Evolutionary conservation across 306 rosid species (phyloP), one percentile per base, ranked within the genome.

Genomic region (Corylus heterophylla): DNA sequence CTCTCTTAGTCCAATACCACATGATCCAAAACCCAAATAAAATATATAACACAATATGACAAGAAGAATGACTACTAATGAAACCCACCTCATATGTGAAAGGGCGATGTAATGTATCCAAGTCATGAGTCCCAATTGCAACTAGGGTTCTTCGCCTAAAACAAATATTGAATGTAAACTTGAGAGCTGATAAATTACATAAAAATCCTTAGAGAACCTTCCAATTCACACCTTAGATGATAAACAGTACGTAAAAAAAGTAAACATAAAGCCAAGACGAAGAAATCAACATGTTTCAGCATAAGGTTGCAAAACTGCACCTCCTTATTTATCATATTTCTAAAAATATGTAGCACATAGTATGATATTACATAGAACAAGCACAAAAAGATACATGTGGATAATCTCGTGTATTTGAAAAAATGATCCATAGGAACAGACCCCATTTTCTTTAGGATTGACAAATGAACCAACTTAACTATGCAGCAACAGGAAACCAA

Each of bases 61-160:
- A 78, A 75, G 63, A 35, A 4, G 47, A 49, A 48, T 12, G 11
- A 13, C 56, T 12, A 71, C 27, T 56, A 37, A 29, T 25, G 81
- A 76, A 88, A 75, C 82, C 50, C 81, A 94, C 98, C 97, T 95
- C 98, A 84, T 95, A 92, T 29, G 98, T 86, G 85, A 92, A 95
- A 56, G 98, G 98, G 73, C 88, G 85, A 80, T 89, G 85, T 80
- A 95, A 80, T 68, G 81, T 91, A 76, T 95, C 98, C 87, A 95
- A 84, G 83, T 95, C 98, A 81, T 95, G 98, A 74, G 98, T 95
- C 68, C 98, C 98, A 75, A 95, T 95, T 59, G 98, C 98, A 80
- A 92, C 98, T 11, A 95, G 92, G 25, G 98, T 91, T 89, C 98
- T 90, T 82, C 93, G 88, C 86, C 98, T 94, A 79, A 68, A 80